These are phyloP conservation scores for Priceomyces melissophilus DNA, from an alignment of 805 yeast species.

Conservation along the genomic window DNA sequence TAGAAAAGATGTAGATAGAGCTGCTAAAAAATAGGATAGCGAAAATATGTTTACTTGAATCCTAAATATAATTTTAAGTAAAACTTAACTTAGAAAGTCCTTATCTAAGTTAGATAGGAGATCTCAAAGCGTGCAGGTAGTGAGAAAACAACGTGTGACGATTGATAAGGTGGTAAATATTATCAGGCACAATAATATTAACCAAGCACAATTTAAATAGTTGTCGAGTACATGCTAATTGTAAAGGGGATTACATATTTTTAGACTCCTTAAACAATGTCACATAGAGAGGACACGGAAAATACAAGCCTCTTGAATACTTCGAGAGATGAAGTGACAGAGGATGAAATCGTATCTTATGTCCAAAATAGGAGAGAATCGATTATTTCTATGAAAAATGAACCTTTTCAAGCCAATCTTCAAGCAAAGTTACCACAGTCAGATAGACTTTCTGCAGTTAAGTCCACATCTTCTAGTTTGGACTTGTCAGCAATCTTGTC, in stretches of 20 bases:
- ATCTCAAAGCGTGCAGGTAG: too few species aligned
- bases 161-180: too few species aligned
- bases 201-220: too few species aligned
- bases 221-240: too few species aligned
- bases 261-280: neutral
- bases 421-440: conserved; percentile 3
- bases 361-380: conserved; percentile 39
- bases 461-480: conserved; percentile 8
- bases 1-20: conserved; percentile 1
- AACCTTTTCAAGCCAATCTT: conserved; percentile 11
- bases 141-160: too few species aligned
- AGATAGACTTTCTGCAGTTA: conserved; percentile 3
- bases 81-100: too few species aligned
- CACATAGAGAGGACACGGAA: neutral
- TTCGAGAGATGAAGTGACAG: conserved; percentile 20
- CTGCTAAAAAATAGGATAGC: too few species aligned
- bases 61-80: too few species aligned
- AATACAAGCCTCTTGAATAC: conserved; percentile 1
- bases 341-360: conserved; percentile 34
- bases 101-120: too few species aligned
- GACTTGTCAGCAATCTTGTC: conserved; percentile 22
- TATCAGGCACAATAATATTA: too few species aligned
- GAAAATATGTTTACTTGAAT: too few species aligned
- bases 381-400: conserved; percentile 27
- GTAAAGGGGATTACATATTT: neutral